Conservation (phyloP, 1,139 yeast species). For the Saccharomyces hybrid region DNA sequence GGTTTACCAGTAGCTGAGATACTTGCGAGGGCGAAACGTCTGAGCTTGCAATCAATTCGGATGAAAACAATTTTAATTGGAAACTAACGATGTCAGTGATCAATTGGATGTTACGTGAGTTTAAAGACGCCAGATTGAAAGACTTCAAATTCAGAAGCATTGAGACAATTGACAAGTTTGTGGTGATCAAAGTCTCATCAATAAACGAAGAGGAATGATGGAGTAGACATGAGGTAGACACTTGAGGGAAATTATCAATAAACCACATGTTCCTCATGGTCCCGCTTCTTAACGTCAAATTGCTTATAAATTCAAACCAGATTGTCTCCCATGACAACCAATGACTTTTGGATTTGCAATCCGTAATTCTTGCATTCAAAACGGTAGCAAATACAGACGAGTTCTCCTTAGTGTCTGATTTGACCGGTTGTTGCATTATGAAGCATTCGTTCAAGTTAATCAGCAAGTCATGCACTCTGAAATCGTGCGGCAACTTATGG, state of each 20-base stretch:
- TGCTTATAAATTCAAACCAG: slow-evolving; percentile 23
- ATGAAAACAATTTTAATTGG: slow-evolving; percentile 2
- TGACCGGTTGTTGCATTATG: background rate
- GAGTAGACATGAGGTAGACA: background rate
- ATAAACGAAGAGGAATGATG: background rate
- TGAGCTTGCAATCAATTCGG: slow-evolving; percentile 2
- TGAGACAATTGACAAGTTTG: slow-evolving; percentile 7
- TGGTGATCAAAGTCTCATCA: background rate
- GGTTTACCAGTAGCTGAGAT: background rate
- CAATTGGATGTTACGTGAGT: slow-evolving; percentile 2
- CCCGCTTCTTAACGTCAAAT: slow-evolving; percentile 7
- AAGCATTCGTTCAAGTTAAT: background rate
- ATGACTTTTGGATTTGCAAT: slow-evolving; percentile 12
- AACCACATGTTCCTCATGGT: slow-evolving; percentile 14
- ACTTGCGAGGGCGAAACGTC: background rate
- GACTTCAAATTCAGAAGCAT: slow-evolving; percentile 15
- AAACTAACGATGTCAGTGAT: slow-evolving; percentile 4
- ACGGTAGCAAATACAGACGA: background rate
- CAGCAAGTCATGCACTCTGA: background rate
- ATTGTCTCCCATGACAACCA: slow-evolving; percentile 23
- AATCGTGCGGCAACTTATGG: background rate
- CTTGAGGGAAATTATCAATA: slow-evolving; percentile 4
- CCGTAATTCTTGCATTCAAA: background rate
- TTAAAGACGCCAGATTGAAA: background rate
- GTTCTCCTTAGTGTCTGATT: background rate